Evolutionary conservation across 1,139 yeast species (phyloP), one percentile per base, ranked within the genome.

Genomic region (Meyerozyma athensensis): DNA sequence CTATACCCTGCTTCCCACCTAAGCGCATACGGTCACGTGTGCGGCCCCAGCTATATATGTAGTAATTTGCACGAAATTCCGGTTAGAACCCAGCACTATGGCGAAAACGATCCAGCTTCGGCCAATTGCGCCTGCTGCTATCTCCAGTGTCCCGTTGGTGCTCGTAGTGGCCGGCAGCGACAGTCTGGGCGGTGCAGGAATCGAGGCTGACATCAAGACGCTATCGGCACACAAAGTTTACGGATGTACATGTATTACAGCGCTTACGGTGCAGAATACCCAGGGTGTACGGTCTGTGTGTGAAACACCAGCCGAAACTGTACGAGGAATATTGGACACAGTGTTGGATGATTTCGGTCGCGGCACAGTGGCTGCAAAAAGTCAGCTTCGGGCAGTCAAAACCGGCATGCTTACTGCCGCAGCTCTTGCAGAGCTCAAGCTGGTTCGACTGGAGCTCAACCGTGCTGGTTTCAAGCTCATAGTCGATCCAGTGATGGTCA

Each of bases 141-240:
- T 28, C 26, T 2, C 33, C 24, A 18, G 23, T 3, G 44, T 56
- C 4, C 70, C 70, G 0, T 69, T 65, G 2, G 86, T 81, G 4
- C 55, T 82, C 45, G 78, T 87, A 0, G 69, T 83, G 34, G 90
- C 90, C 9, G 96, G 96, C 0, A 83, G 95, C 0, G 97, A 89
- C 55, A 77, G 83, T 36, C 84, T 95, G 3, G 97, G 97, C 2
- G 97, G 97, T 4, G 97, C 97, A 1, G 97, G 97, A 9, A 81
- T 89, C 40, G 97, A 89, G 54, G 97, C 97, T 0, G 97, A 89
- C 56, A 58, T 89, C 37, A 89, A 89, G 59, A 83, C 96, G 0
- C 75, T 89, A 42, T 71, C 86, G 3, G 86, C 84, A 3, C 90
- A 86, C 52, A 74, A 77, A 17, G 89, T 87, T 35, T 89, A 82